Base-by-base conservation (phyloP, 2,329 filamentous ascomycete species). In the Claviceps sp. region DNA sequence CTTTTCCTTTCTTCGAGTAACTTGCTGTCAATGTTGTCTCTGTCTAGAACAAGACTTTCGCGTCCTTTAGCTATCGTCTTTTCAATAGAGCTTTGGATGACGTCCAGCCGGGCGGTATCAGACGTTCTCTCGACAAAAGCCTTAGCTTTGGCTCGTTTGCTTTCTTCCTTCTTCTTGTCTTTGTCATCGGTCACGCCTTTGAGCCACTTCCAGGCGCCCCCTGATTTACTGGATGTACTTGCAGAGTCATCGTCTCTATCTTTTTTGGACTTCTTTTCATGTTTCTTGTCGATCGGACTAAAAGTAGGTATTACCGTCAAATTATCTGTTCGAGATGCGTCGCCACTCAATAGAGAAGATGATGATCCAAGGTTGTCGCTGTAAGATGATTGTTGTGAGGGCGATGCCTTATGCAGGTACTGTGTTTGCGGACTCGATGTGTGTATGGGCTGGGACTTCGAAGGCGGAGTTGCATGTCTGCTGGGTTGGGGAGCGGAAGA, bases 51-150 rank as follows among this genome's bases (percentile, higher is more conserved):
- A 22, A 95, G 68, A 60, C 88, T 95, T 66, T 96, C 91, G 13
- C 91, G 82, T 2, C 85, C 85, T 58, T 78, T 81, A 34, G 73
- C 74, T 1, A 76, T 72, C 9, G 68, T 72, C 44, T 74, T 79
- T 48, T 97, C 91, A 62, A 94, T 90, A 0, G 90, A 94, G 39
- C 80, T 86, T 62, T 96, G 90, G 22, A 95, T 73, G 22, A 95
- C 79, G 60, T 97, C 91, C 29, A 96, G 74, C 34, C 91, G 81
- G 20, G 86, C 84, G 58, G 83, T 89, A 60, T 95, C 90, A 57
- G 90, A 83, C 1, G 71, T 66, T 59, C 78, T 80, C 57, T 86
- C 73, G 1, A 68, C 66, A 9, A 72, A 69, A 13, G 66, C 66
- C 63, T 80, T 84, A 1, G 77, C 70, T 60, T 88, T 90, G 43